phyloP scores from a whole-genome alignment of 116 monocot genomes.

The Papilionanthe hybrid region DNA sequence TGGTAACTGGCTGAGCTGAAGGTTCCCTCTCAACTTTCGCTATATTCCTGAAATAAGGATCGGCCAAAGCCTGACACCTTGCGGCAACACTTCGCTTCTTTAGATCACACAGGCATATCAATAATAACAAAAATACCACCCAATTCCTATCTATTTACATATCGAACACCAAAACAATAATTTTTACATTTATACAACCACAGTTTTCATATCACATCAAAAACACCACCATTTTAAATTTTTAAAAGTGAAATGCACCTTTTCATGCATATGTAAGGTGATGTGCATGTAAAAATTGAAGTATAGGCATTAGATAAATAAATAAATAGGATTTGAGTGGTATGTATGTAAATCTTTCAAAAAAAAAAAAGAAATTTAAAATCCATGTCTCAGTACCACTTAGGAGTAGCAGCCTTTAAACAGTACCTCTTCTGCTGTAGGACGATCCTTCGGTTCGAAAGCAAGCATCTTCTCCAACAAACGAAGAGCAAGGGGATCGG shows the following conservation, averaged over 20 bases:
- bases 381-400: not conserved
- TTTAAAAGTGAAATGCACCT: too few species aligned
- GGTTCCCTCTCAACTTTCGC: slow-evolving; percentile 87
- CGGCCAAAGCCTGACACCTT: slow-evolving; percentile 71
- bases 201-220: too few species aligned
- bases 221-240: too few species aligned
- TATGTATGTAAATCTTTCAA: not conserved
- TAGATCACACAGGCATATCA: slow-evolving; percentile 14
- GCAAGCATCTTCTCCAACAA: slow-evolving; percentile 87
- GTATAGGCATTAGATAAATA: too few species aligned
- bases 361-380: not conserved
- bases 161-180: too few species aligned
- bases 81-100: slow-evolving; percentile 25
- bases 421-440: slow-evolving; percentile 81
- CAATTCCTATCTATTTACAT: too few species aligned
- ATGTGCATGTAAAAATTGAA: too few species aligned
- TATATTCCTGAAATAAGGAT: slow-evolving; percentile 86
- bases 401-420: slow-evolving; percentile 6
- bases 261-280: too few species aligned
- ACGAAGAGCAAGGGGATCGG: slow-evolving; percentile 73
- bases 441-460: slow-evolving; percentile 88
- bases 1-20: slow-evolving; percentile 74
- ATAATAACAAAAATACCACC: not conserved
- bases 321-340: too few species aligned
- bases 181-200: too few species aligned